These are phyloP conservation scores for Starmerella bacillaris DNA, from an alignment of 805 yeast genomes.

Conservation along the genomic window DNA sequence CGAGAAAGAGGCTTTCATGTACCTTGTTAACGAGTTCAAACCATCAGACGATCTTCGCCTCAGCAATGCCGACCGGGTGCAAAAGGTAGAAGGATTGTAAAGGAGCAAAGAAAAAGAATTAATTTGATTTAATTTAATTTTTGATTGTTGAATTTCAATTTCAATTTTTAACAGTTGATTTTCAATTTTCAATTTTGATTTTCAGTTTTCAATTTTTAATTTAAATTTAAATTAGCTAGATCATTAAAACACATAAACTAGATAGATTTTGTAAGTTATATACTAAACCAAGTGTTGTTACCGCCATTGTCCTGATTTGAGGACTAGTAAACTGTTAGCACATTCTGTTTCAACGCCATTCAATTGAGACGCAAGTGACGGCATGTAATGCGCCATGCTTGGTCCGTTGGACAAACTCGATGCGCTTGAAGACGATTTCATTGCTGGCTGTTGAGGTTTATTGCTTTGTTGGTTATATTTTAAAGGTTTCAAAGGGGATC, in stretches of 20 bases:
- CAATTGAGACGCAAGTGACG: slow-evolving; percentile 4
- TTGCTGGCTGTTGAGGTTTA: slow-evolving; percentile 2
- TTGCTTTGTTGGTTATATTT: slow-evolving; percentile 2
- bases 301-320: slow-evolving; percentile 20
- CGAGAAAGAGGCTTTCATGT: slow-evolving; percentile 55
- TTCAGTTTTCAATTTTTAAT: no score
- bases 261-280: no score
- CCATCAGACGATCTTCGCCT: slow-evolving; percentile 8
- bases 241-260: no score
- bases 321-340: slow-evolving; percentile 21
- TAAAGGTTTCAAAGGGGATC: slow-evolving; percentile 16
- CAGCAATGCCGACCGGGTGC: slow-evolving; percentile 1
- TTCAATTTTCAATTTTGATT: no score
- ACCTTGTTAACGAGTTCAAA: slow-evolving; percentile 25
- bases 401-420: slow-evolving; percentile 7
- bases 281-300: no score
- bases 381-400: slow-evolving; percentile 13
- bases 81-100: not conserved
- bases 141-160: no score
- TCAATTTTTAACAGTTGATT: no score
- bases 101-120: no score
- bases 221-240: no score
- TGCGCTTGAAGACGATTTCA: not conserved
- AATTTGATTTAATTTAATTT: no score
- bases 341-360: slow-evolving; percentile 20